Conservation (phyloP, 2,329 filamentous ascomycete genomes). For the Exophiala alcalophila region DNA sequence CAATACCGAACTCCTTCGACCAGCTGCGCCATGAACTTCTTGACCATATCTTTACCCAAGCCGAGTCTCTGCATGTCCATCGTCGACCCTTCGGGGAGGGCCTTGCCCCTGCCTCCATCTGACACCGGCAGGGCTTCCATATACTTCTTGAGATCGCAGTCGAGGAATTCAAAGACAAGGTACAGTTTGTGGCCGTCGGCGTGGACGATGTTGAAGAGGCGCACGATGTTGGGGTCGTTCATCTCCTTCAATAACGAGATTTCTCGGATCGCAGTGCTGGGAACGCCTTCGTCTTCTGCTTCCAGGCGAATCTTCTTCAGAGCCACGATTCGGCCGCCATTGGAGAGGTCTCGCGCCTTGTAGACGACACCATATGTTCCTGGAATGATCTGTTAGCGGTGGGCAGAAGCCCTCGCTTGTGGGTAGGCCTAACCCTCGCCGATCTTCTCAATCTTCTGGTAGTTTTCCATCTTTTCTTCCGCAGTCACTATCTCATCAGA, state of each 20-base stretch:
- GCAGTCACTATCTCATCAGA: conserved; percentile 8
- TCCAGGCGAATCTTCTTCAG: conserved; percentile 95
- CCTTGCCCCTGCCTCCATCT: conserved; percentile 80
- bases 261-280: conserved; percentile 88
- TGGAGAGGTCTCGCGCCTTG: conserved; percentile 82
- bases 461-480: conserved; percentile 74
- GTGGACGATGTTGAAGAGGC: conserved; percentile 86
- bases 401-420: no score
- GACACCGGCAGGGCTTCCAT: conserved; percentile 86
- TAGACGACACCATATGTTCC: conserved; percentile 95
- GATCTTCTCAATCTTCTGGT: conserved; percentile 95
- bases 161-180: conserved; percentile 87
- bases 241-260: conserved; percentile 94
- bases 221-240: conserved; percentile 86
- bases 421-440: conserved; percentile 86
- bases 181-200: conserved; percentile 94
- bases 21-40: conserved; percentile 89
- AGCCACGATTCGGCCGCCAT: conserved; percentile 80
- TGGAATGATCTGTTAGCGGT: conserved; percentile 38
- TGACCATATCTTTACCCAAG: conserved; percentile 75
- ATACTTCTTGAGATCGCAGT: conserved; percentile 90
- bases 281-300: conserved; percentile 90
- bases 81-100: conserved; percentile 73
- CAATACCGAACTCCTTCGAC: conserved; percentile 83
- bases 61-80: conserved; percentile 64